Evolutionary conservation across 768 basidiomycete genomes (phyloP), one percentile per base, ranked within the genome.

Genomic region (Sarcomyxa edulis): DNA sequence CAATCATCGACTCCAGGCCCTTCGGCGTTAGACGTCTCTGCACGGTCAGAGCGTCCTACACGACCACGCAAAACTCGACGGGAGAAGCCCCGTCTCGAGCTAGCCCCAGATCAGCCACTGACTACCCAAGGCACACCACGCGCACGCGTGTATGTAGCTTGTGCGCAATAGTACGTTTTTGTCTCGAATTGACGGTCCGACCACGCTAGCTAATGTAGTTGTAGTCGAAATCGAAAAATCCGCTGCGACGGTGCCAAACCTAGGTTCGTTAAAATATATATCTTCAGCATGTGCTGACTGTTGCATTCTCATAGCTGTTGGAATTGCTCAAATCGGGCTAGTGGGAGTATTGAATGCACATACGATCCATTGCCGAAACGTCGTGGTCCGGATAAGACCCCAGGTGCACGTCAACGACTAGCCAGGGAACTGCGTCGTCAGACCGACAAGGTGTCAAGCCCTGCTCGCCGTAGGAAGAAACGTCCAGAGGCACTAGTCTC

Each of bases 171-270:
- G 86, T 84, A 46, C 21, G 69, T 56, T 9, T 20, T 24, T 36
- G 26, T 26, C 16, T 26, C 19, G 33, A 9, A 7, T 45, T 29
- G 32, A 35, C 22, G 40, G 31, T 24, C 33, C 31, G 46, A 30
- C 42, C 19, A 14, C 19, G 31, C 12, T 43, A 29, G 37, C 20
- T 43, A 39, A 12, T 39, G 24, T 42, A 32, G 53, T 36, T 36
- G 12, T 47, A 89, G 86, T 52, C 85, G 87, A 18, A 73, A 69
- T 11, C 74, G 85, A 18, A 90, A 90, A 52, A 86, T 84, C 46
- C 78, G 86, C 4, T 90, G 87, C 55, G 86, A 89, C 54, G 87
- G 87, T 37, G 79, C 80, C 7, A 86, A 81, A 47, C 87, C 87
- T 7, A 51, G n/a, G n/a, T n/a, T n/a, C n/a, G n/a, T n/a, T n/a